These are phyloP conservation scores for Aspergillus panamensis DNA, from an alignment of 495 filamentous ascomycete species.

Conservation along the genomic window DNA sequence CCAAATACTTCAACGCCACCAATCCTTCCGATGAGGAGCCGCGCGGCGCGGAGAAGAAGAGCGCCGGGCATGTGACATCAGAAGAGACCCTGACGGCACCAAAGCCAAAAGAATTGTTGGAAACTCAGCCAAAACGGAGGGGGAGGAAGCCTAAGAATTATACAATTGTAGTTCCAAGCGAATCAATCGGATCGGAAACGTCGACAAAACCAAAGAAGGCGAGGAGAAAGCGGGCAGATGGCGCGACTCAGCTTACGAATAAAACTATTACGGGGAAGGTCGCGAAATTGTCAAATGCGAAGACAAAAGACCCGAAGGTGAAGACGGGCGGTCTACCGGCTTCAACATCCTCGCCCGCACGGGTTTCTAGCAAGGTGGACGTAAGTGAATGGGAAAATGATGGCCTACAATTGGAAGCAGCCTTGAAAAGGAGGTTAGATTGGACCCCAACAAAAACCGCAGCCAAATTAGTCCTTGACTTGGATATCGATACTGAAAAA, in stretches of 20 bases:
- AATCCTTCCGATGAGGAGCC: constrained; percentile 5
- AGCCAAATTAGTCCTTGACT: constrained; percentile 4
- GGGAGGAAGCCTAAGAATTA: constrained; percentile 19
- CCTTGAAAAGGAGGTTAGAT: constrained; percentile 37
- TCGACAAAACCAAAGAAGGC: constrained; percentile 19
- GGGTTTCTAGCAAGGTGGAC: constrained; percentile 1
- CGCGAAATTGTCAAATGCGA: constrained; percentile 27
- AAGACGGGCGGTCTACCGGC: constrained; percentile 8
- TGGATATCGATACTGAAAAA: constrained; percentile 11
- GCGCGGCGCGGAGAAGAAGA: constrained; percentile 13
- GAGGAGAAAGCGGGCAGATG: constrained; percentile 23
- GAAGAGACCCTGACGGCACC: constrained; percentile 12
- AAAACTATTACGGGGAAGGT: constrained; percentile 38
- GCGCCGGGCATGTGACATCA: background rate
- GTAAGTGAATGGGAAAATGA: constrained; percentile 20
- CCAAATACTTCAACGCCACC: constrained; percentile 28
- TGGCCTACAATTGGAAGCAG: constrained; percentile 33
- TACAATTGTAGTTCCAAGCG: background rate
- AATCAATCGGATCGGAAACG: background rate
- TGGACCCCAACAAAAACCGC: constrained; percentile 44
- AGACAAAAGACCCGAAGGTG: constrained; percentile 16
- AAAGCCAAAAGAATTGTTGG: constrained; percentile 11
- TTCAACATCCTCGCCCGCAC: background rate
- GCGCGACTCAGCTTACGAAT: constrained; percentile 25
- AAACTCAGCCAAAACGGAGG: constrained; percentile 21